Evolutionary conservation across 352 stramenopile species (phyloP).

Genomic region (Globisporangium ultimum): DNA sequence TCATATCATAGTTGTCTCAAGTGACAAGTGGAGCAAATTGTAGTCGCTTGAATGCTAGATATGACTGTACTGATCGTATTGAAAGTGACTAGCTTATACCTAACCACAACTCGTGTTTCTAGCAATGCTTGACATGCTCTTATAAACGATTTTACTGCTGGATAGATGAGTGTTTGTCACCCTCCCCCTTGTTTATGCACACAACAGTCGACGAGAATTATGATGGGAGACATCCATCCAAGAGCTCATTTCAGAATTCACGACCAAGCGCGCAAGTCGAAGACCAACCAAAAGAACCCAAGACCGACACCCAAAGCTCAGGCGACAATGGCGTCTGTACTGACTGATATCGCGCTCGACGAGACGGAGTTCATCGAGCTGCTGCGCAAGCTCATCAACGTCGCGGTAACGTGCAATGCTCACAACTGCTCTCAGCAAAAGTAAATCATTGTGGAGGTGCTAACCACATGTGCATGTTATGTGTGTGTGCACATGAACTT

Average conservation of each 20-base stretch:
- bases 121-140: too few species aligned
- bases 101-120: too few species aligned
- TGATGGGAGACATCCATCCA: too few species aligned
- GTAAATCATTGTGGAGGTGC: too few species aligned
- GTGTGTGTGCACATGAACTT: neutral
- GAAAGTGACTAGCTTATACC: too few species aligned
- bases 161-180: conserved; percentile 30
- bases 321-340: conserved; percentile 24
- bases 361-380: conserved; percentile 79
- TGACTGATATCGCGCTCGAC: conserved; percentile 53
- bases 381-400: conserved; percentile 83
- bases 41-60: too few species aligned
- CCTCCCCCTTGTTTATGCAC: conserved; percentile 9
- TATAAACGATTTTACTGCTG: conserved; percentile 20
- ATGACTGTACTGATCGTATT: too few species aligned
- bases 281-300: neutral
- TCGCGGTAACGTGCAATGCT: conserved; percentile 51
- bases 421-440: conserved; percentile 13
- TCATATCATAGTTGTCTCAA: too few species aligned
- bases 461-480: neutral
- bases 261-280: neutral
- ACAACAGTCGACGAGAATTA: neutral
- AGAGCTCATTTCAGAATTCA: neutral
- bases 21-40: too few species aligned
- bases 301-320: neutral